phyloP scores from a whole-genome alignment of 2,329 filamentous ascomycete species.

The Phoma sp. region DNA sequence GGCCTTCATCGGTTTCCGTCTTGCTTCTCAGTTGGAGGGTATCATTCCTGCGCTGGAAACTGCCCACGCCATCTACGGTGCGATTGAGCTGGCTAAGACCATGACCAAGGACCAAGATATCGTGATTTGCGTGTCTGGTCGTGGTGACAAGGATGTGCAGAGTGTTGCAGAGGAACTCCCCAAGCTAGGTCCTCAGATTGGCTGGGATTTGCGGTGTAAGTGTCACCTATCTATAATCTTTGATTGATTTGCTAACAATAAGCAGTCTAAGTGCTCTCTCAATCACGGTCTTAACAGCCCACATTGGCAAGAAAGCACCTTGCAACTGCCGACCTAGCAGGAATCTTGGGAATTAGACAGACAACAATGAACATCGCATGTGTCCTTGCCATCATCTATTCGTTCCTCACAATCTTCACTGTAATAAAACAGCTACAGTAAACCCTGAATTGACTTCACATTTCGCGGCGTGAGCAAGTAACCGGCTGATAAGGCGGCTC shows the following conservation, averaged over 20 bases:
- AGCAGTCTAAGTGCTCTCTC: slow-evolving; percentile 29
- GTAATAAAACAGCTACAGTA: background rate
- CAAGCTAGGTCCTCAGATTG: slow-evolving; percentile 86
- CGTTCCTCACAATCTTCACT: background rate
- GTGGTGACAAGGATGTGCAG: slow-evolving; percentile 98
- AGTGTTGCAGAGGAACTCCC: slow-evolving; percentile 95
- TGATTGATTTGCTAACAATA: slow-evolving; percentile 26
- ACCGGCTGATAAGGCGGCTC: slow-evolving; percentile 10
- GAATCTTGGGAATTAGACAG: background rate
- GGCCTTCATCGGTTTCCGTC: slow-evolving; percentile 85
- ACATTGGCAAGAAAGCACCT: background rate
- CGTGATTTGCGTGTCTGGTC: slow-evolving; percentile 90
- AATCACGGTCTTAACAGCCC: background rate
- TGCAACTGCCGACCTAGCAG: background rate
- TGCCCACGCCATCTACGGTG: slow-evolving; percentile 89
- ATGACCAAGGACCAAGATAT: slow-evolving; percentile 89
- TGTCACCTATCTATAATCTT: background rate
- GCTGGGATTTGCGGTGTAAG: slow-evolving; percentile 67
- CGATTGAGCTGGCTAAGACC: slow-evolving; percentile 87
- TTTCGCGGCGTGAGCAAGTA: background rate
- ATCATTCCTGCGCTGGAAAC: slow-evolving; percentile 97
- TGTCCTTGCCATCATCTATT: background rate
- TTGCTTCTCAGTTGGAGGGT: slow-evolving; percentile 87
- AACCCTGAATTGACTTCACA: background rate
- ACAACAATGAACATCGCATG: background rate